phyloP scores from a whole-genome alignment of 179 eudicot genomes.

The Corrigiola litoralis region DNA sequence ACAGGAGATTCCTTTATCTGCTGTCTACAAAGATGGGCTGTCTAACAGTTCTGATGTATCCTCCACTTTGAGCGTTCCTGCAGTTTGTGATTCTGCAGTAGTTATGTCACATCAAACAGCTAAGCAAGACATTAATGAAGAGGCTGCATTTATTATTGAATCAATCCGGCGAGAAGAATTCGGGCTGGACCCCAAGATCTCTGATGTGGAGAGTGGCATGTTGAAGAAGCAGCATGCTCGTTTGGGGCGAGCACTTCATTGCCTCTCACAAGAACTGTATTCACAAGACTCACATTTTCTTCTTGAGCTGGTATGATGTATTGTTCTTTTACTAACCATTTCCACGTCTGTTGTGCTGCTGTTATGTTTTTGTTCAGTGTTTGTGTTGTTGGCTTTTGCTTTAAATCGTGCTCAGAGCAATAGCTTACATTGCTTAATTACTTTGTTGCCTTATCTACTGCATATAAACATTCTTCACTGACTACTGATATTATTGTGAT shows the following conservation, averaged over 20 bases:
- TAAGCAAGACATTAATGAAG: constrained; percentile 21
- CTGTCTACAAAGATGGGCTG: constrained; percentile 26
- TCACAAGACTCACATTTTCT: constrained; percentile 98
- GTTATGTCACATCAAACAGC: constrained; percentile 6
- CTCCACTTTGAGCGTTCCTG: constrained; percentile 10
- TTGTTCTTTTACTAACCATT: neutral
- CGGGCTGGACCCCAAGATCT: constrained; percentile 64
- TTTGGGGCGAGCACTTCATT: constrained; percentile 93
- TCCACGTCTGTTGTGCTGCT: too few species aligned
- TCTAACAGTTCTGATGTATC: constrained; percentile 1
- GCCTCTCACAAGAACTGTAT: constrained; percentile 94
- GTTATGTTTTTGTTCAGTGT: neutral
- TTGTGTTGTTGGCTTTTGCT: neutral
- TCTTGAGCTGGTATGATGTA: constrained; percentile 73
- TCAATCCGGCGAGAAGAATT: constrained; percentile 87
- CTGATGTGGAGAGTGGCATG: constrained; percentile 52
- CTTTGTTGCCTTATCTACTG: neutral
- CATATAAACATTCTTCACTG: neutral
- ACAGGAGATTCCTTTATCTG: constrained; percentile 7
- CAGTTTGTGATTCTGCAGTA: constrained; percentile 8
- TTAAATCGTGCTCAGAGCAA: neutral
- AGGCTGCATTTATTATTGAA: constrained; percentile 58
- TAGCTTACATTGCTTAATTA: neutral
- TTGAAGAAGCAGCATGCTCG: constrained; percentile 94
- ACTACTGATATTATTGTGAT: neutral